A percentile compares a stretch with the other conserved stretches of the same genome.
These are phyloP conservation scores for Phytopythium mirpurense DNA, from an alignment of 352 stramenopile genomes.

Conservation along the genomic window DNA sequence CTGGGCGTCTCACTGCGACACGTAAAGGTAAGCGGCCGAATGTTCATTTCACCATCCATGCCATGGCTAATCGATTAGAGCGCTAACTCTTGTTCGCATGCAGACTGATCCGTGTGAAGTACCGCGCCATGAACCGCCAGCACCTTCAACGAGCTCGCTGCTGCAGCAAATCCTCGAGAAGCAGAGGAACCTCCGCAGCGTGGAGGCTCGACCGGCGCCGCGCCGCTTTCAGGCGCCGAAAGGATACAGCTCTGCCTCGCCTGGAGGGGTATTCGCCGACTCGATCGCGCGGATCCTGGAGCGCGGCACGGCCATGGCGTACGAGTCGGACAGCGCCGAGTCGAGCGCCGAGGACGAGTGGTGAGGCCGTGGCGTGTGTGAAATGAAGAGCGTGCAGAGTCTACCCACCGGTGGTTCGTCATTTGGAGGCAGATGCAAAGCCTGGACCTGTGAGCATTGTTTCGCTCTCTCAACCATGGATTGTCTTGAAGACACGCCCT, in stretches of 20 bases:
- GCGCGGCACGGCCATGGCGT: constrained; percentile 42
- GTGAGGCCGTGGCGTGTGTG: neutral
- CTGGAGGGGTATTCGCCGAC: constrained; percentile 31
- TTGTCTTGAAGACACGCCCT: too few relatives aligned
- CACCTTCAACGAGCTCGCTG: constrained; percentile 14
- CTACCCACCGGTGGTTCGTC: too few relatives aligned
- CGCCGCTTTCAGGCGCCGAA: neutral
- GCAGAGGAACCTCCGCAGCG: constrained; percentile 34
- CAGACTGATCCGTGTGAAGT: neutral
- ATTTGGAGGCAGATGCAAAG: too few relatives aligned
- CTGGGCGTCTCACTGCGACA: constrained; percentile 19
- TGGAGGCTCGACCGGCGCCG: constrained; percentile 17
- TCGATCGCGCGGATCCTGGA: constrained; percentile 66
- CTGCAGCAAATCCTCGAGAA: constrained; percentile 55
- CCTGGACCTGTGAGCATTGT: too few relatives aligned
- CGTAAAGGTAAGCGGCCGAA: constrained; percentile 7
- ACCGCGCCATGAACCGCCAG: neutral
- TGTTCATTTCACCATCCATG: too few relatives aligned
- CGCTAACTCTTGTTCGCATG: neutral
- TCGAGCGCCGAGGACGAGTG: constrained; percentile 20
- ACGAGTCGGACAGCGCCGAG: constrained; percentile 51
- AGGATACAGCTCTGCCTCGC: neutral
- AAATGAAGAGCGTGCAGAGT: too few relatives aligned
- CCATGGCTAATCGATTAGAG: too few relatives aligned
- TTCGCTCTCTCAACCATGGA: too few relatives aligned